phyloP scores from a whole-genome alignment of 495 filamentous ascomycete species.

The Parmelia sp. region DNA sequence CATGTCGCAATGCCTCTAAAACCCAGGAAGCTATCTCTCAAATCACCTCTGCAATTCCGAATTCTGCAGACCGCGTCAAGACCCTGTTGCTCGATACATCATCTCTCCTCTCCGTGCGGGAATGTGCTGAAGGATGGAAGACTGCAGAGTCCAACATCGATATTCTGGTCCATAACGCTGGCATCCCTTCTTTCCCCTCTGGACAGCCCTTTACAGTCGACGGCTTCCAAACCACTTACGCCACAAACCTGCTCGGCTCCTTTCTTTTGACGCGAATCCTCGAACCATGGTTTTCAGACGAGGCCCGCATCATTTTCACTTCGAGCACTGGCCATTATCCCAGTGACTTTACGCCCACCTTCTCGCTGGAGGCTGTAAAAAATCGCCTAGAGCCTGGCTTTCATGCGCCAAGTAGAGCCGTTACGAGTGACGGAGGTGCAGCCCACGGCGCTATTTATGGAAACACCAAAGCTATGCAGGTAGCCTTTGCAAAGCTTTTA shows the following conservation, averaged over 20 bases:
- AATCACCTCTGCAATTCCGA: neutral
- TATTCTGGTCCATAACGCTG: constrained; percentile 17
- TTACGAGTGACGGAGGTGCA: neutral
- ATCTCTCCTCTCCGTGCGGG: constrained; percentile 4
- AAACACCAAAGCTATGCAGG: constrained; percentile 14
- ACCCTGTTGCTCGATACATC: constrained; percentile 7
- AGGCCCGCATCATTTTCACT: constrained; percentile 12
- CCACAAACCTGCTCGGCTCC: constrained; percentile 15
- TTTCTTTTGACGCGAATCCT: constrained; percentile 16
- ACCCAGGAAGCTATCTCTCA: constrained; percentile 2
- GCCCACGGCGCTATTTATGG: neutral
- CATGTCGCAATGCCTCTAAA: constrained; percentile 24
- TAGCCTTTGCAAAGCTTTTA: constrained; percentile 10
- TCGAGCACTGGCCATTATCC: constrained; percentile 4
- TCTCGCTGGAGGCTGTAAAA: neutral
- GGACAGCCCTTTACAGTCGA: neutral
- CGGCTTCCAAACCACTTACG: constrained; percentile 9
- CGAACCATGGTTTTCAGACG: neutral
- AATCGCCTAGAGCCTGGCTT: neutral
- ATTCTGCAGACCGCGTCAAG: neutral
- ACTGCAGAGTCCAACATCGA: constrained; percentile 3
- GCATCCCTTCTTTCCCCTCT: neutral
- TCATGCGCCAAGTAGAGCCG: neutral
- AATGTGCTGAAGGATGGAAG: neutral
- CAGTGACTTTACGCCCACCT: neutral